phyloP scores from a whole-genome alignment of 106 monocot genomes.

The Dendrobium officinale region DNA sequence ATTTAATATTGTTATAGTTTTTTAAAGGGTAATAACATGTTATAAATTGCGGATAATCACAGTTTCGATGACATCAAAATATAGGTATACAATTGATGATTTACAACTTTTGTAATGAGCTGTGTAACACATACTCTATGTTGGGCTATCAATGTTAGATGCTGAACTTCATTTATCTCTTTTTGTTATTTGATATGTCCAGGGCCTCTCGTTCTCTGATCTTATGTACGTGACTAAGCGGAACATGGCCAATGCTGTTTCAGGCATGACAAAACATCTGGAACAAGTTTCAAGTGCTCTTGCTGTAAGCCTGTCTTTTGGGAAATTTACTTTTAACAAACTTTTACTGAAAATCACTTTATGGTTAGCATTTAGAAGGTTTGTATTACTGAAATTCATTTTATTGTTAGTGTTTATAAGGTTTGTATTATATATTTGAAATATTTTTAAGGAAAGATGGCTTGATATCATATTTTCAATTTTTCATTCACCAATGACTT shows the following conservation, averaged over 20 bases:
- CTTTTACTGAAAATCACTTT: not conserved
- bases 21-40: too few relatives aligned
- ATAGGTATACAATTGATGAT: not conserved
- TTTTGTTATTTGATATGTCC: constrained; percentile 6
- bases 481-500: not conserved
- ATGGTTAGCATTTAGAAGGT: not conserved
- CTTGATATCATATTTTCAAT: not conserved
- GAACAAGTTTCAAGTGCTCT: constrained; percentile 82
- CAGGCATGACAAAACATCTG: constrained; percentile 84
- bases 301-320: constrained; percentile 46
- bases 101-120: not conserved
- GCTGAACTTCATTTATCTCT: not conserved
- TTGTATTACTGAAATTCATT: not conserved
- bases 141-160: not conserved
- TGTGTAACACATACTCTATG: not conserved
- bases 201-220: constrained; percentile 81
- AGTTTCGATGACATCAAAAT: too few relatives aligned
- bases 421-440: not conserved
- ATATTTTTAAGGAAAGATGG: not conserved
- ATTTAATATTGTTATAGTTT: too few relatives aligned
- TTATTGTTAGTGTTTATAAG: not conserved
- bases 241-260: constrained; percentile 92
- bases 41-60: too few relatives aligned
- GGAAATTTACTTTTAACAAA: not conserved
- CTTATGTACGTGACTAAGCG: constrained; percentile 93